Percentiles rank a stretch among this genome's conserved stretches.
Evolutionary conservation across 345 rosid species (phyloP).

Genomic region (Citrus cavaleriei): DNA sequence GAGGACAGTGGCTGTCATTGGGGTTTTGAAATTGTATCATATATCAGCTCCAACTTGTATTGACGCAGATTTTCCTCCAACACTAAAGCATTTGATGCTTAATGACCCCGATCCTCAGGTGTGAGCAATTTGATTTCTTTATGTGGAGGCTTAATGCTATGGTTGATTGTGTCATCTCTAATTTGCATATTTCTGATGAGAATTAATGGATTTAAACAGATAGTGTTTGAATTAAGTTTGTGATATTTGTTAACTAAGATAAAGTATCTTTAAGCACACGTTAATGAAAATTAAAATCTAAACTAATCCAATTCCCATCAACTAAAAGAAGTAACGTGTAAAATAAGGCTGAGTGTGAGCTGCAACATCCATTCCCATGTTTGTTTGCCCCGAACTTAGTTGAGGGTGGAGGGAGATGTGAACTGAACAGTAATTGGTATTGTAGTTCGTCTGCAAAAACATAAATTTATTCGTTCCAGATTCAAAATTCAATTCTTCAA

Average conservation of each 20-base stretch:
- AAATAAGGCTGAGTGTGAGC: neutral
- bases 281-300: neutral
- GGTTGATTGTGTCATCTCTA: neutral
- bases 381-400: neutral
- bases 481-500: neutral
- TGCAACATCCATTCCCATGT: neutral
- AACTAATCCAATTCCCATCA: neutral
- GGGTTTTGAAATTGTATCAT: conserved; percentile 89
- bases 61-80: conserved; percentile 81
- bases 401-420: neutral
- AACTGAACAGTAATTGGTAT: neutral
- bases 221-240: neutral
- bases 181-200: neutral
- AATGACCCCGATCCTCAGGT: conserved; percentile 90
- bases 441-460: neutral
- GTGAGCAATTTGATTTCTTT: conserved; percentile 8
- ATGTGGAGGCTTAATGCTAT: neutral
- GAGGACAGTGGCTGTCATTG: conserved; percentile 81
- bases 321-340: neutral
- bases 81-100: conserved; percentile 84
- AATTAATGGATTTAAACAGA: neutral
- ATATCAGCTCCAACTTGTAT: conserved; percentile 77
- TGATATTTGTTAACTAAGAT: neutral
- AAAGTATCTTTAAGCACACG: neutral
- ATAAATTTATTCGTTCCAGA: neutral